These are phyloP conservation scores for Colletotrichum sp. DNA, from an alignment of 2,329 filamentous ascomycete species.

Conservation along the genomic window DNA sequence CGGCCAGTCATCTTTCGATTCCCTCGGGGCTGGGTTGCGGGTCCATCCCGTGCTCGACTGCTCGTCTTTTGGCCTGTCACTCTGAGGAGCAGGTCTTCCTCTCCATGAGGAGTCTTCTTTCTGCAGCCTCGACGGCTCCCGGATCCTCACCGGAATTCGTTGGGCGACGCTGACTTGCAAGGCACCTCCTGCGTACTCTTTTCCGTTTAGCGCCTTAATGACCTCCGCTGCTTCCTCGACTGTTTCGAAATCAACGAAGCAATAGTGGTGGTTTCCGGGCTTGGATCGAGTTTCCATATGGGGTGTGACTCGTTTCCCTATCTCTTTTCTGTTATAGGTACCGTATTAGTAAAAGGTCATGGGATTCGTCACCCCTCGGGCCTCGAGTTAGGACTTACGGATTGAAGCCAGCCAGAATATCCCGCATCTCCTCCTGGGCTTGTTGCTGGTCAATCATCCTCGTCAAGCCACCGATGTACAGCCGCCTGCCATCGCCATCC, in stretches of 20 bases:
- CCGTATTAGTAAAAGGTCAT: neutral
- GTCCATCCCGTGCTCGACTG: neutral
- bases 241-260: conserved; percentile 68
- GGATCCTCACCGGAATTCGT: neutral
- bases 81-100: neutral
- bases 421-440: conserved; percentile 49
- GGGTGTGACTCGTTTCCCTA: conserved; percentile 62
- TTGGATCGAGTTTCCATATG: conserved; percentile 58
- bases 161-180: neutral
- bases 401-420: conserved; percentile 52
- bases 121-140: neutral
- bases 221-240: conserved; percentile 59
- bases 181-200: conserved; percentile 25
- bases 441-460: conserved; percentile 53
- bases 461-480: conserved; percentile 58
- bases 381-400: conserved; percentile 34
- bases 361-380: rapidly evolving
- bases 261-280: conserved; percentile 65
- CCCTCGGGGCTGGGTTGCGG: neutral
- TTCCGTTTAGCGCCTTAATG: conserved; percentile 46
- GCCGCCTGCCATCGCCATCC: conserved; percentile 38
- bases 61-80: neutral
- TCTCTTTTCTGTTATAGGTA: conserved; percentile 26
- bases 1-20: neutral
- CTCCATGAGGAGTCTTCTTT: neutral